Evolutionary conservation across 1,284 basidiomycete species (phyloP), one percentile per base, ranked within the genome.

Genomic region (Ganoderma lingzhi): DNA sequence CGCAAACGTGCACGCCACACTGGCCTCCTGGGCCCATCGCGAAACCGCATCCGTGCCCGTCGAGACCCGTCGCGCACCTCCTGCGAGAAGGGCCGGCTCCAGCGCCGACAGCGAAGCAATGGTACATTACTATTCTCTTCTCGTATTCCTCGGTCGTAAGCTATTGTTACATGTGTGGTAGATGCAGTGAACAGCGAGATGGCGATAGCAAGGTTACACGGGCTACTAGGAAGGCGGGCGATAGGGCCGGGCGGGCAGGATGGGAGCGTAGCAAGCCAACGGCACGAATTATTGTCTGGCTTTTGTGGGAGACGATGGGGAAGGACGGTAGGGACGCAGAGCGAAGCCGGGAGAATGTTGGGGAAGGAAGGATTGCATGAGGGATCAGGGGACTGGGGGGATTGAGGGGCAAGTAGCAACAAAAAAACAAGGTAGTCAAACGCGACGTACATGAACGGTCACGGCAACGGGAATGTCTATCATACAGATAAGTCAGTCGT

Each of bases 101-200:
- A 2, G 53, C 9, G 53, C 53, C 4, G 17, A 15, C 28, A 19
- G 19, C 59, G 68, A 56, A 66, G 65, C 71, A 66, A 66, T 65
- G 64, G 69, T 76, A 74, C 72, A 77, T 74, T 77, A 75, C 37
- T 42, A 51, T 41, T 69, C 67, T 69, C 67, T 69, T 69, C 70
- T 74, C 66, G 67, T 76, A 72, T 73, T 75, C 74, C 76, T 73
- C 72, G 75, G 74, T 69, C 72, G 72, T 78, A 79, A 76, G 76
- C 77, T 80, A 79, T 62, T 79, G 73, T 75, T 80, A 80, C 79
- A 80, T 80, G 71, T 70, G 68, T 76, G 71, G 75, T 76, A 78
- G 76, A 79, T 79, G 77, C 77, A 72, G 76, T 66, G 69, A 76
- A 77, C 71, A 75, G 75, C 74, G 73, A 77, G 71, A 76, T 78